Evolutionary conservation across 2,329 filamentous ascomycete species (phyloP).

Genomic region (Alternaria dauci): DNA sequence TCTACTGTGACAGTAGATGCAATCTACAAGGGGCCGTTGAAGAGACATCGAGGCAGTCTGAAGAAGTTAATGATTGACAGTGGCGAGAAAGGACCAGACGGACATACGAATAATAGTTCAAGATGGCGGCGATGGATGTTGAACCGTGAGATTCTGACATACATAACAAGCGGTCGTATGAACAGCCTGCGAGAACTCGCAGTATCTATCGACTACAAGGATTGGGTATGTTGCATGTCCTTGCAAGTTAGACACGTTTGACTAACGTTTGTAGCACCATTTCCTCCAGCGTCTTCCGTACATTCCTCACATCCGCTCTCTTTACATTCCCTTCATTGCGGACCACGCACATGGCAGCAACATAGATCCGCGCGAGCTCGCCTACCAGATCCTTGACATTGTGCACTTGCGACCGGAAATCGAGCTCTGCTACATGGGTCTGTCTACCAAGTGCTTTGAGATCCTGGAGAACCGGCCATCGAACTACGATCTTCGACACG

Average conservation of each 20-base stretch:
- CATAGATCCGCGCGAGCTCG: constrained; percentile 73
- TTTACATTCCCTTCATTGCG: constrained; percentile 74
- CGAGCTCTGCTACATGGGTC: constrained; percentile 78
- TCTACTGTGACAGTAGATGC: constrained; percentile 71
- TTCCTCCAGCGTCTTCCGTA: constrained; percentile 79
- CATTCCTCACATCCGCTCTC: constrained; percentile 72
- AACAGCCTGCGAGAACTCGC: constrained; percentile 73
- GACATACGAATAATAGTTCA: constrained; percentile 48
- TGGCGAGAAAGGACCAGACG: constrained; percentile 62
- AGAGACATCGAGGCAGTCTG: constrained; percentile 74
- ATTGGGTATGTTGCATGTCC: constrained; percentile 70
- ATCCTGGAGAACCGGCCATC: constrained; percentile 71
- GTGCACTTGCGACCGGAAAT: constrained; percentile 79
- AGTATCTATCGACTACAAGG: constrained; percentile 74
- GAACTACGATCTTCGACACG: constrained; percentile 52
- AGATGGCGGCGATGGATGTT: constrained; percentile 76
- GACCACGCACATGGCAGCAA: constrained; percentile 65
- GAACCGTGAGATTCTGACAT: constrained; percentile 72
- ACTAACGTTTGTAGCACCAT: constrained; percentile 66
- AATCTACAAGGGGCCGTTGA: constrained; percentile 75
- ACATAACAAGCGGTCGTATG: constrained; percentile 81
- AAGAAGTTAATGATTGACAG: constrained; percentile 79
- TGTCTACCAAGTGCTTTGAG: constrained; percentile 82
- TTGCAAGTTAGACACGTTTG: constrained; percentile 2
- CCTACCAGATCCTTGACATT: constrained; percentile 79